phyloP scores from a whole-genome alignment of 495 filamentous ascomycete species.

The Trichoderma virens region DNA sequence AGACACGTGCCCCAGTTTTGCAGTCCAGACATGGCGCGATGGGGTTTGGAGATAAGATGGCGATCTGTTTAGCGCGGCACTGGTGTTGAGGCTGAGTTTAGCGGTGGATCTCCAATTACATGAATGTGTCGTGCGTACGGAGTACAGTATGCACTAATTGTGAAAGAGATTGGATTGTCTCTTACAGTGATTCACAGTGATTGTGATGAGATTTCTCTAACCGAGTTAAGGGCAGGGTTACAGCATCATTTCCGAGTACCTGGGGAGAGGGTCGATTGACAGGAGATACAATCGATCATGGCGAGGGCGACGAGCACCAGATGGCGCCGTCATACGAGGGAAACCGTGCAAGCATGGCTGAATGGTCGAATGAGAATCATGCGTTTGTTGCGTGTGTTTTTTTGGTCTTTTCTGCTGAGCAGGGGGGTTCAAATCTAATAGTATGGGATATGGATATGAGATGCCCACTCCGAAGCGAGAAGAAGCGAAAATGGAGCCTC shows the following conservation, averaged over 20 bases:
- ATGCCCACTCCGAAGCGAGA: background rate
- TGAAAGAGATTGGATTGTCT: no score
- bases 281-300: background rate
- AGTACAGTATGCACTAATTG: no score
- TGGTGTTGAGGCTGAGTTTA: background rate
- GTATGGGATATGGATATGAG: background rate
- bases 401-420: no score
- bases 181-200: no score
- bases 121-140: background rate
- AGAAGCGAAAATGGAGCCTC: background rate
- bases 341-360: background rate
- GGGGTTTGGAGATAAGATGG: background rate
- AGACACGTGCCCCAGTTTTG: background rate
- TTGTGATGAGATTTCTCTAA: no score
- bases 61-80: background rate
- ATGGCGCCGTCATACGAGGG: background rate
- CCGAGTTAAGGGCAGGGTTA: no score
- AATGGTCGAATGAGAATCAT: constrained; percentile 4
- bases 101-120: background rate
- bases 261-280: background rate
- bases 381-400: background rate
- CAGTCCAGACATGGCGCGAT: background rate
- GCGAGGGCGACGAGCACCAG: background rate
- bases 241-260: background rate
- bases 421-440: no score